These are phyloP conservation scores for Kluyveromyces sp. DNA, from an alignment of 1,139 yeast species.

Conservation along the genomic window DNA sequence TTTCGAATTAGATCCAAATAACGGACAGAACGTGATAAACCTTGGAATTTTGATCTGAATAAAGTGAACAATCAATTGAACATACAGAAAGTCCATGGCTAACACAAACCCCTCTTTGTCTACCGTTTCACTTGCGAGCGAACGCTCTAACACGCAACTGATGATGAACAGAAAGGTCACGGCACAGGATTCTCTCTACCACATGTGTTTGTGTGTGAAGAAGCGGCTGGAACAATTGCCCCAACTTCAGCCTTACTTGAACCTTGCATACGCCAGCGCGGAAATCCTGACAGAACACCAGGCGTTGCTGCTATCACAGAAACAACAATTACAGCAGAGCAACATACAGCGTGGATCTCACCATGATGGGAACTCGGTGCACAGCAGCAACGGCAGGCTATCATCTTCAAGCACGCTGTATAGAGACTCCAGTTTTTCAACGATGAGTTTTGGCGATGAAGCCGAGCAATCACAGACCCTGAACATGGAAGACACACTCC, in stretches of 20 bases:
- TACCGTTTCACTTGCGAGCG: slow-evolving; percentile 34
- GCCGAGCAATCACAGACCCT: slow-evolving; percentile 32
- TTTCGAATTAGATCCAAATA: neutral
- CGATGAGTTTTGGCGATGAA: slow-evolving; percentile 27
- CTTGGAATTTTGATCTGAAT: neutral
- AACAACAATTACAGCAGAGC: slow-evolving; percentile 26
- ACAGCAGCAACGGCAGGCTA: slow-evolving; percentile 6
- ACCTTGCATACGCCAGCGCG: slow-evolving; percentile 52
- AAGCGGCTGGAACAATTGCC: slow-evolving; percentile 55
- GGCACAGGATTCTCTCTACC: slow-evolving; percentile 65
- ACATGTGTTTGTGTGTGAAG: slow-evolving; percentile 57
- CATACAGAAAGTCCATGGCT: neutral
- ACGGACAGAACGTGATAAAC: neutral
- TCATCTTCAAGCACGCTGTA: slow-evolving; percentile 5
- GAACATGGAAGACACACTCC: slow-evolving; percentile 27
- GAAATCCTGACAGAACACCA: slow-evolving; percentile 68
- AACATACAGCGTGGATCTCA: slow-evolving; percentile 32
- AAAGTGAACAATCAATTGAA: neutral
- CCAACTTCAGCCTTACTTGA: slow-evolving; percentile 66
- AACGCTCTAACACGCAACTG: slow-evolving; percentile 32
- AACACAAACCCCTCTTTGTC: slow-evolving; percentile 10
- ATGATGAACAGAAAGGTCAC: slow-evolving; percentile 60
- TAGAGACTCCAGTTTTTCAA: slow-evolving; percentile 16
- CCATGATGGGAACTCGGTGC: slow-evolving; percentile 12
- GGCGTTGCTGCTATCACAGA: slow-evolving; percentile 50